Evolutionary conservation across 768 basidiomycete genomes (phyloP), one percentile per base, ranked within the genome.

Genomic region (Lactarius quietus): DNA sequence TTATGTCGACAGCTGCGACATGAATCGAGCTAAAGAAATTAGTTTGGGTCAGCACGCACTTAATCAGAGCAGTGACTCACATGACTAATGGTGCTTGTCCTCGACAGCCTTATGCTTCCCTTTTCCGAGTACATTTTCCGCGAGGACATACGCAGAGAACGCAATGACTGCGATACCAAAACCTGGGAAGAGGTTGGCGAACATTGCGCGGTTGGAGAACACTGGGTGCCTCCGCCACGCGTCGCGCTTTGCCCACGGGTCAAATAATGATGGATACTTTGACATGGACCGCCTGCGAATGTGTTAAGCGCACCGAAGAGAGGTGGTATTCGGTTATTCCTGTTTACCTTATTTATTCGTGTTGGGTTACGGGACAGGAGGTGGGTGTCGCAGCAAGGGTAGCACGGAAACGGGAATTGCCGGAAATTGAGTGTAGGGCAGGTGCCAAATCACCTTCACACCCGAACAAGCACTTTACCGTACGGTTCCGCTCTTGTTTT

Each of bases 231-330:
- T 93, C 72, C 95, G 84, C 94, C 93, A 97, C 43, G 93, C 92
- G 70, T 97, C 94, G 67, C 87, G 80, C 78, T 90, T 94, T 26
- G 92, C 92, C 95, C 95, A 97, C 58, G 94, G 93, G 75, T 97
- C 95, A 76, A 93, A 88, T 73, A 88, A 95, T 61, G 91, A 79
- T n/a, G 87, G 88, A 61, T 80, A 81, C 67, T 69, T 68, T 26
- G 67, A 70, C 60, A 68, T 73, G 36, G 70, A 7, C 33, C 33
- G 14, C 39, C 57, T 54, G 26, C 0, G 23, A 20, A 10, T 33
- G 48, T 4, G 18, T 18, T 17, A 26, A 51, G 23, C 23, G 26
- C 10, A 26, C 6, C 2, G 14, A 51, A 51, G 48, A 51, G 23
- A 51, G 48, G 48, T 51, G 23, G 23, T 12, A 48, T 6, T n/a